phyloP scores from a whole-genome alignment of 495 filamentous ascomycete species.

The Xylaria nigripes region DNA sequence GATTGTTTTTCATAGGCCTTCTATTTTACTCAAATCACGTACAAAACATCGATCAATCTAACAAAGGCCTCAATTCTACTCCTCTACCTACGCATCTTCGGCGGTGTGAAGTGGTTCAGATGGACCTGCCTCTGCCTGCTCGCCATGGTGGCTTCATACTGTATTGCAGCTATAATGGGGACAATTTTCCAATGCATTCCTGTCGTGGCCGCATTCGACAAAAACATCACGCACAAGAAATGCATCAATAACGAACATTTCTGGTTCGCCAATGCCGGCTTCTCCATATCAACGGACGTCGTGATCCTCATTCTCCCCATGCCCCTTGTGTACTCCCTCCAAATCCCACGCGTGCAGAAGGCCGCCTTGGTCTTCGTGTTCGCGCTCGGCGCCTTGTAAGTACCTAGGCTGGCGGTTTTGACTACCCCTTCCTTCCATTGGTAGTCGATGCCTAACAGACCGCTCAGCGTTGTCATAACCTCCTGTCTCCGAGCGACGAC shows the following conservation, averaged over 20 bases:
- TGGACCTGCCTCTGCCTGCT: conserved; percentile 19
- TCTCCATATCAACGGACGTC: conserved; percentile 50
- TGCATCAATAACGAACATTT: conserved; percentile 42
- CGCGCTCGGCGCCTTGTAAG: conserved; percentile 44
- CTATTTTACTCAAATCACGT: conserved; percentile 26
- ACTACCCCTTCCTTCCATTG: not conserved
- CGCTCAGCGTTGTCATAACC: conserved; percentile 23
- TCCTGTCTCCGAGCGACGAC: conserved; percentile 24
- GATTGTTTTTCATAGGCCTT: conserved; percentile 17
- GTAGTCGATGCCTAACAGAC: not conserved
- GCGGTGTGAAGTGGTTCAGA: conserved; percentile 23
- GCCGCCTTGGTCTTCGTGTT: conserved; percentile 46
- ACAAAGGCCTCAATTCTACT: conserved; percentile 31
- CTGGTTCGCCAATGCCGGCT: conserved; percentile 46
- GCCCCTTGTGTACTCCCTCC: conserved; percentile 43
- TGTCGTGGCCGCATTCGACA: conserved; percentile 46
- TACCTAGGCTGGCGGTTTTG: no score
- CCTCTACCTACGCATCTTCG: conserved; percentile 30
- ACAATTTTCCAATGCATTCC: conserved; percentile 49
- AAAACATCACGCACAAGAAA: conserved; percentile 31
- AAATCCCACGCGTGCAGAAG: conserved; percentile 45
- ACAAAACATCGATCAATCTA: conserved; percentile 27
- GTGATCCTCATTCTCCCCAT: conserved; percentile 49
- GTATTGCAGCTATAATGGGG: conserved; percentile 22
- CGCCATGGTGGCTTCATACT: conserved; percentile 16